Evolutionary conservation across 1,139 yeast genomes (phyloP).

Genomic region (Suhomyces maxii): DNA sequence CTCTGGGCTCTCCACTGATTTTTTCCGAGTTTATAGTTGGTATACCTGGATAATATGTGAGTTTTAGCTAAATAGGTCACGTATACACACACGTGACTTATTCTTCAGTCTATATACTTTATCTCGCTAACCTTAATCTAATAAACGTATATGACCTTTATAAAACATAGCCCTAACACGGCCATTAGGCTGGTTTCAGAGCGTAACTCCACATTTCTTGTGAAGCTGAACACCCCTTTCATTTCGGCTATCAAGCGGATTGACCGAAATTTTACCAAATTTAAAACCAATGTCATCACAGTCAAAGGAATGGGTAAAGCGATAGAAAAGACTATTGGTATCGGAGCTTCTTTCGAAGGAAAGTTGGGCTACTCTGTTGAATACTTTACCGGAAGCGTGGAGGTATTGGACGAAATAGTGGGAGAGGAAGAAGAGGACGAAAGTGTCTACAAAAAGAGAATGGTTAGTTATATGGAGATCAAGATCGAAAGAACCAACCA

Average conservation of each 20-base stretch:
- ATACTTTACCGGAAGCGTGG: constrained; percentile 55
- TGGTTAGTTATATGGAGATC: constrained; percentile 59
- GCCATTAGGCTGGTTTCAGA: constrained; percentile 32
- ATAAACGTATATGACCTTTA: constrained; percentile 21
- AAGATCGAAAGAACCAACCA: constrained; percentile 27
- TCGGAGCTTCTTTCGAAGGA: constrained; percentile 54
- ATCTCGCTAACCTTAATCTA: background rate
- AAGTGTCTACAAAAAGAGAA: constrained; percentile 47
- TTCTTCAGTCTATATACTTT: too few relatives aligned
- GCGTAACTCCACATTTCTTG: constrained; percentile 50
- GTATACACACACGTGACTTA: too few relatives aligned
- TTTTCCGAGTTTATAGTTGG: too few relatives aligned
- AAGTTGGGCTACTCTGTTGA: constrained; percentile 50
- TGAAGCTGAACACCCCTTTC: constrained; percentile 61
- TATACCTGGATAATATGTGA: too few relatives aligned
- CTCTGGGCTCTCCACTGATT: too few relatives aligned
- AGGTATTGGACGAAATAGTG: constrained; percentile 62
- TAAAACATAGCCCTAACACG: constrained; percentile 48
- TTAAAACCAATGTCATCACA: constrained; percentile 39
- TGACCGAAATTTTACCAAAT: constrained; percentile 44
- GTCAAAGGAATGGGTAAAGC: constrained; percentile 73
- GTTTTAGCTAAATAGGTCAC: too few relatives aligned
- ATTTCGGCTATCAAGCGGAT: constrained; percentile 62
- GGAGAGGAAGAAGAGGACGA: constrained; percentile 32
- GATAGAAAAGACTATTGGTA: constrained; percentile 51